Conservation (phyloP, 495 filamentous ascomycete species). For the Hyaloscypha variabilis region DNA sequence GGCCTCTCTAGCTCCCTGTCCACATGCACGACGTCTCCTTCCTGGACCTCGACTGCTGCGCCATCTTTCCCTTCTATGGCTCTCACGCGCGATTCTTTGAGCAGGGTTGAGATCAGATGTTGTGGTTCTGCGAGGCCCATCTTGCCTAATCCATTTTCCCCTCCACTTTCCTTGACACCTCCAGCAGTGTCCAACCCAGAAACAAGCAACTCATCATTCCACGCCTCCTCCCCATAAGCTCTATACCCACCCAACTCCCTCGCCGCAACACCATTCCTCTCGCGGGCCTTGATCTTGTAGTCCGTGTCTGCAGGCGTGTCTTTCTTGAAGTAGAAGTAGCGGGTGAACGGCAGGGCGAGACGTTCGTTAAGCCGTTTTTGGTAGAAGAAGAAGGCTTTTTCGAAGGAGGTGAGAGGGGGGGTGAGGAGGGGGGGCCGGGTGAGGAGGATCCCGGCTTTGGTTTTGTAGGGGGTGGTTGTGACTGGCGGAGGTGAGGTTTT, state of each 20-base stretch:
- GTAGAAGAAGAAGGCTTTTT: conserved; percentile 93
- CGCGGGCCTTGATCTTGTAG: conserved; percentile 84
- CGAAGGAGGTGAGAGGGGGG: conserved; percentile 80
- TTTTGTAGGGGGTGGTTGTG: conserved; percentile 50
- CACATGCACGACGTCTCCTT: conserved; percentile 51
- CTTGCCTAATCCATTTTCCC: not conserved
- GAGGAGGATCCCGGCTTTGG: conserved; percentile 81
- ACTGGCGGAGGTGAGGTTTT: conserved; percentile 31
- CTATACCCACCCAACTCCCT: conserved; percentile 88
- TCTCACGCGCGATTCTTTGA: conserved; percentile 25
- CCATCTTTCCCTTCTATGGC: conserved; percentile 30
- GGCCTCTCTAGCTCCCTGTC: conserved; percentile 74
- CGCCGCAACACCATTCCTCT: conserved; percentile 69
- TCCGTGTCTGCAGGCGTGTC: conserved; percentile 83
- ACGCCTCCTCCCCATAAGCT: conserved; percentile 71
- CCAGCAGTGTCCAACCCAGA: conserved; percentile 44
- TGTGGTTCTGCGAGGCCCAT: conserved; percentile 26
- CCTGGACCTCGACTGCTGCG: conserved; percentile 23
- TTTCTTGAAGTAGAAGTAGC: conserved; percentile 95
- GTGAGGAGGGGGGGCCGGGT: conserved; percentile 88
- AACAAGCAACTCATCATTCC: conserved; percentile 92
- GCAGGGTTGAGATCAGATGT: conserved; percentile 16
- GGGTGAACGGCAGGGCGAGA: conserved; percentile 82
- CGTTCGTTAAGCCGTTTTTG: conserved; percentile 97
- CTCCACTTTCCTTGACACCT: conserved; percentile 20